Evolutionary conservation across 306 rosid genomes (phyloP), one percentile per base, ranked within the genome.

Genomic region (Hippophae rhamnoides): DNA sequence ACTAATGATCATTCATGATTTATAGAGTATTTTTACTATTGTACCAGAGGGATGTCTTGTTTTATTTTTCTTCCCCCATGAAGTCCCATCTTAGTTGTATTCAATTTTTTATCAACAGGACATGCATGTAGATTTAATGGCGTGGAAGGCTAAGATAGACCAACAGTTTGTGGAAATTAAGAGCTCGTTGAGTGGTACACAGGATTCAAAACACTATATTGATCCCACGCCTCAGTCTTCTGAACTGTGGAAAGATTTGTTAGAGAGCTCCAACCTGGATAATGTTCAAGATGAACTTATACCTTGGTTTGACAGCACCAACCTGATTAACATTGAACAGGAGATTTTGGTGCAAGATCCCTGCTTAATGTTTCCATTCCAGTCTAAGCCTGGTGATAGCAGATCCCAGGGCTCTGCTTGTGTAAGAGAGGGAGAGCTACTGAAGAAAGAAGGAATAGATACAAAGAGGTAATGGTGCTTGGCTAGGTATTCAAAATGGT

Each of bases 201-300:
- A 78, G 66, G 73, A 71, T 57, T 50, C 78, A 42, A 81, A 63
- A 72, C 87, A 72, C 66, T 54, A 58, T 57, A 58, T 75, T 50
- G 23, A 71, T 13, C 54, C 59, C 41, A 78, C 82, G 56, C 81
- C 82, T 58, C 81, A 74, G 41, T 63, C 60, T 57, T 75, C 84
- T 49, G 88, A 85, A 58, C 74, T 64, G 69, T 89, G 94, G 96
- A 78, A 81, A 70, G 95, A 89, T 66, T 86, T 90, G 95, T 51
- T 89, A 61, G 92, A 77, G 63, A 65, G 73, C 67, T 62, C 75
- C 61, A 75, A 76, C 70, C 76, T 78, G 26, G 80, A 70, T 23
- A 66, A 70, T 76, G 62, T 72, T 61, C 84, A 74, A 57, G 95
- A 72, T 68, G 89, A 80, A 63, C 69, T 86, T 58, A 63, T 65